Evolutionary conservation across 139 green algal genomes (phyloP), one percentile per base, ranked within the genome.

Genomic region (Chlorella ohadii): DNA sequence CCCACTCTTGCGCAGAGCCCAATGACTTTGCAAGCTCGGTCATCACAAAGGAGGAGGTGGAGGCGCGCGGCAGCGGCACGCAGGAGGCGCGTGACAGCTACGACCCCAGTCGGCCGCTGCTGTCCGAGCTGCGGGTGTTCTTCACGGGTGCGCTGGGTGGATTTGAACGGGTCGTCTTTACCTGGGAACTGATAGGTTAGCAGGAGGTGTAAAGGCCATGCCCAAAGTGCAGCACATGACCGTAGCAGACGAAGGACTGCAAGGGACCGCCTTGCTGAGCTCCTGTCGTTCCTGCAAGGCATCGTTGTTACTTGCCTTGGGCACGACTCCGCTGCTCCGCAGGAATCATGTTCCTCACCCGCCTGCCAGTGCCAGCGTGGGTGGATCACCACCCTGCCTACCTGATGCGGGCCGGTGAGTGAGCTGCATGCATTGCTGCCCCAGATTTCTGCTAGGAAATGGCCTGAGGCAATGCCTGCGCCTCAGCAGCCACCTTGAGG

Each of bases 311-410:
- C n/a, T n/a, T n/a, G n/a, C n/a, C n/a, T n/a, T n/a, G n/a, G n/a
- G n/a, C n/a, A n/a, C n/a, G n/a, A 31, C 4, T 44, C 6, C 3
- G 4, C 36, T 31, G 28, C 17, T 19, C 28, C 9, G 23, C 68
- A 76, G 68, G 70, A 11, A 47, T 92, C 31, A 92, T 92, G 84
- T 93, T 93, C 80, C 78, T 93, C 47, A 93, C 90, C 17, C 79
- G 90, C 20, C 72, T 93, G 55, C 90, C 89, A 3, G 72, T 66
- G 22, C 89, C 89, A 2, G 41, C 25, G 34, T 89, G 82, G 75
- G 72, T 64, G 56, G 90, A 93, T 81, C 90, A 93, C 85, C 89
- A 93, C 82, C 87, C 90, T 3, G 83, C 85, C 71, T 91, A 85
- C 81, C 84, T 93, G 19, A 91, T 93, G 85, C 89, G 89, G 6